A percentile compares a stretch with the other conserved stretches of the same genome.
These are phyloP conservation scores for Apostasia ramifera DNA, from an alignment of 106 monocot genomes.

Conservation along the genomic window DNA sequence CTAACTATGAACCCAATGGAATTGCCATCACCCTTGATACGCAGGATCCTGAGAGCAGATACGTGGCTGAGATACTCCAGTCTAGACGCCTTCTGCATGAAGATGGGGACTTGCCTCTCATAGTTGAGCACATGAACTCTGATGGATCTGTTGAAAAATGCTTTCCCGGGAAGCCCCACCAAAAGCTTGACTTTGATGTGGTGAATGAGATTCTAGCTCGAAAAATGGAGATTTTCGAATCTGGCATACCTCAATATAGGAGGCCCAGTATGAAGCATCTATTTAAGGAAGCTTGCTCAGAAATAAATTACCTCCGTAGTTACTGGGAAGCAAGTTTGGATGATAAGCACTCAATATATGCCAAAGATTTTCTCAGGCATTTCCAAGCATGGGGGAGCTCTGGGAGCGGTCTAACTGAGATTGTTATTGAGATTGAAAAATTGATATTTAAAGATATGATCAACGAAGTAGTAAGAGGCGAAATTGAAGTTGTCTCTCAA, in stretches of 20 bases:
- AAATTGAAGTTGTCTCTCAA: not conserved
- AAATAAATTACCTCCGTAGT: constrained; percentile 40
- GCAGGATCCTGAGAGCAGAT: constrained; percentile 44
- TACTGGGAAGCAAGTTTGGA: constrained; percentile 1
- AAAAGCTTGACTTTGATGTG: constrained; percentile 67
- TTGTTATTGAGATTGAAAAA: constrained; percentile 66
- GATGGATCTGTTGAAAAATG: constrained; percentile 13
- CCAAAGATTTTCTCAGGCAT: constrained; percentile 23
- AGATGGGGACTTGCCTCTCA: constrained; percentile 39
- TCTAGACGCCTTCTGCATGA: constrained; percentile 50
- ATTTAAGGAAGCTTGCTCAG: constrained; percentile 52
- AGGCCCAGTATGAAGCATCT: constrained; percentile 31
- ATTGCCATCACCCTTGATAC: constrained; percentile 14
- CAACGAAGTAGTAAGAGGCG: constrained; percentile 34
- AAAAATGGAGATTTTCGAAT: constrained; percentile 19
- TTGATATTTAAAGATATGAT: constrained; percentile 69
- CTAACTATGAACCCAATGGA: constrained; percentile 20
- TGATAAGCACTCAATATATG: constrained; percentile 18
- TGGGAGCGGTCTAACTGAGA: constrained; percentile 24
- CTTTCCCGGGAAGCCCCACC: constrained; percentile 28
- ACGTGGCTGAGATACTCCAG: constrained; percentile 63
- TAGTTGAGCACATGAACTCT: constrained; percentile 57
- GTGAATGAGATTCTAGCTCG: constrained; percentile 59
- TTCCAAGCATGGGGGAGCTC: constrained; percentile 41
- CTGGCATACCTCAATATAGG: not conserved